phyloP scores from a whole-genome alignment of 306 rosid species.

The Gynostemma pentaphyllum region DNA sequence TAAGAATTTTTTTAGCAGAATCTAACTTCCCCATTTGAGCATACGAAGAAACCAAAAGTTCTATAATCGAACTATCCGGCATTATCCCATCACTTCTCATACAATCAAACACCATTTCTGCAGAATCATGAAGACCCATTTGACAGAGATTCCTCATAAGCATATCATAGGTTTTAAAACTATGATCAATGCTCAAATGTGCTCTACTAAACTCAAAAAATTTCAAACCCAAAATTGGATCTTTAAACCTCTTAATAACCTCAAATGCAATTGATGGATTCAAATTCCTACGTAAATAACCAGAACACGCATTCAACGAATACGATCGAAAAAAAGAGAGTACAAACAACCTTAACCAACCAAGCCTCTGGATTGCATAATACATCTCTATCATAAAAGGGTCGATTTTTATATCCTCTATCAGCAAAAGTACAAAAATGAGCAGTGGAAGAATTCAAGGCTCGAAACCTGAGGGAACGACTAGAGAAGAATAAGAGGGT shows the following conservation, averaged over 20 bases:
- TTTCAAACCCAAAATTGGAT: constrained; percentile 42
- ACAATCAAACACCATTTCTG: constrained; percentile 45
- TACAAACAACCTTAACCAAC: constrained; percentile 63
- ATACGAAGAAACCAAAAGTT: constrained; percentile 50
- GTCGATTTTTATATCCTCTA: constrained; percentile 23
- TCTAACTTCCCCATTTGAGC: constrained; percentile 42
- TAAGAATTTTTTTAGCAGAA: constrained; percentile 39
- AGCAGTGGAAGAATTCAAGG: constrained; percentile 40
- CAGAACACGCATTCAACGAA: constrained; percentile 29
- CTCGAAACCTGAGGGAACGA: constrained; percentile 38
- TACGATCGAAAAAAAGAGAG: constrained; percentile 47
- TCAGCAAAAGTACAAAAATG: constrained; percentile 29
- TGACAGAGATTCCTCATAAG: constrained; percentile 69
- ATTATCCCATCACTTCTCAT: constrained; percentile 57
- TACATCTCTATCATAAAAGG: constrained; percentile 27
- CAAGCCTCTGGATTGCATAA: constrained; percentile 46
- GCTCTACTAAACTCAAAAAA: constrained; percentile 55
- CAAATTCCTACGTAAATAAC: constrained; percentile 37
- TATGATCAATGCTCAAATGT: constrained; percentile 29
- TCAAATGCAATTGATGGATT: constrained; percentile 53
- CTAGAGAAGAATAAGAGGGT: constrained; percentile 43
- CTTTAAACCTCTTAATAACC: constrained; percentile 52
- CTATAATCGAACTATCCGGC: constrained; percentile 42
- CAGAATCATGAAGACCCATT: constrained; percentile 44
- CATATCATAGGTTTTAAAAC: constrained; percentile 45